phyloP scores from a whole-genome alignment of 352 stramenopile genomes.

The Phytopythium delawarense region DNA sequence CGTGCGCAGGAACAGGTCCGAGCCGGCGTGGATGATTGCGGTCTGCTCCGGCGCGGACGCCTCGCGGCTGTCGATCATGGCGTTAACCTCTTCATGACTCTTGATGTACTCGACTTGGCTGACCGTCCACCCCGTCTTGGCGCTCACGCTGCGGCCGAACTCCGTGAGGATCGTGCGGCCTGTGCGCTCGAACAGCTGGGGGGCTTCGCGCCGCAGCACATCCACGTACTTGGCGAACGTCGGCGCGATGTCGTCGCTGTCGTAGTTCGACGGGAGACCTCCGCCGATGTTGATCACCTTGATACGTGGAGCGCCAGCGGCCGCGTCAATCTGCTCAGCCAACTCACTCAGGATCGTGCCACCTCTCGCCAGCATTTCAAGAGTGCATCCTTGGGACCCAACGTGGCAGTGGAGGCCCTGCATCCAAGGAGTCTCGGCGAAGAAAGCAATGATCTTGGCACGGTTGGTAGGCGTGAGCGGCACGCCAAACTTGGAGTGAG shows the following conservation, averaged over 20 bases:
- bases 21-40: slow-evolving; percentile 87
- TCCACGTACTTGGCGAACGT: slow-evolving; percentile 84
- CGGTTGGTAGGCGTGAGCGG: slow-evolving; percentile 60
- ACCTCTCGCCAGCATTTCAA: slow-evolving; percentile 85
- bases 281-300: slow-evolving; percentile 90
- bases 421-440: slow-evolving; percentile 85
- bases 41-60: slow-evolving; percentile 29
- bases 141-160: slow-evolving; percentile 84
- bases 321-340: slow-evolving; percentile 79
- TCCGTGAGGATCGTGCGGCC: slow-evolving; percentile 88
- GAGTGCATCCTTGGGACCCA: slow-evolving; percentile 74
- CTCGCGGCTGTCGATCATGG: background rate
- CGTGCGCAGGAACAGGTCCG: slow-evolving; percentile 86
- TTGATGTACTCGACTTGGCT: slow-evolving; percentile 92
- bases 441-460: slow-evolving; percentile 60
- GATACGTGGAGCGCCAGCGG: slow-evolving; percentile 61
- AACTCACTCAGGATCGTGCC: slow-evolving; percentile 68
- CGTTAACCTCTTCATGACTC: slow-evolving; percentile 35
- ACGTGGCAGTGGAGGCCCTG: slow-evolving; percentile 86
- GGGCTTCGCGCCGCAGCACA: slow-evolving; percentile 56
- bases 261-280: slow-evolving; percentile 88
- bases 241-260: slow-evolving; percentile 57
- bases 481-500: slow-evolving; percentile 91
- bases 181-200: slow-evolving; percentile 78
- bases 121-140: slow-evolving; percentile 84